These are phyloP conservation scores for Solanum lignicaule DNA, from an alignment of 257 asterid genomes.

Conservation along the genomic window DNA sequence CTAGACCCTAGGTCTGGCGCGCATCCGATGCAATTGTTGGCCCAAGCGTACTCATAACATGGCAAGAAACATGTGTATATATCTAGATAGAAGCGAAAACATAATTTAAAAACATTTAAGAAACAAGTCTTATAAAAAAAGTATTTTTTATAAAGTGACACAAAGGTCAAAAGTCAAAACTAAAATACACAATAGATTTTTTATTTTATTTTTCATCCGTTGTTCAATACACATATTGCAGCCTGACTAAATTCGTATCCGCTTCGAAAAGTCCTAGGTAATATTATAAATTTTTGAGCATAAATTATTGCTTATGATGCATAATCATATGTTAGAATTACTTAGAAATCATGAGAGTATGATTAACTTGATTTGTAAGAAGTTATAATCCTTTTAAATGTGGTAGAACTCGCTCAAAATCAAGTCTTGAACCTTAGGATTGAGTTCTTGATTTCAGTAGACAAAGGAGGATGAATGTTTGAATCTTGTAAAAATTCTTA, in stretches of 20 bases:
- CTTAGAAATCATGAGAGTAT: not conserved
- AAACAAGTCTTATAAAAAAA: not conserved
- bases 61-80: not conserved
- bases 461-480: not conserved
- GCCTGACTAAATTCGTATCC: no score
- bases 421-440: not conserved
- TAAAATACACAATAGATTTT: not conserved
- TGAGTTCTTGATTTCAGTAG: not conserved
- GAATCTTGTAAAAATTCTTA: no score
- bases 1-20: not conserved
- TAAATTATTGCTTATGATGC: not conserved
- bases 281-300: not conserved
- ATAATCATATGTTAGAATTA: not conserved
- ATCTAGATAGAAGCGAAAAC: not conserved
- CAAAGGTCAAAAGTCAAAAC: not conserved
- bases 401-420: not conserved
- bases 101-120: not conserved
- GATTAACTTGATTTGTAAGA: not conserved
- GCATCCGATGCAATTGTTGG: not conserved
- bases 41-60: not conserved
- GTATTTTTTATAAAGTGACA: not conserved
- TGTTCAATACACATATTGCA: not conserved
- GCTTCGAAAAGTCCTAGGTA: fast-evolving
- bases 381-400: not conserved
- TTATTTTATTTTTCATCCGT: no score